phyloP scores from a whole-genome alignment of 2,329 filamentous ascomycete species.

The Pseudocercospora fijiensis region DNA sequence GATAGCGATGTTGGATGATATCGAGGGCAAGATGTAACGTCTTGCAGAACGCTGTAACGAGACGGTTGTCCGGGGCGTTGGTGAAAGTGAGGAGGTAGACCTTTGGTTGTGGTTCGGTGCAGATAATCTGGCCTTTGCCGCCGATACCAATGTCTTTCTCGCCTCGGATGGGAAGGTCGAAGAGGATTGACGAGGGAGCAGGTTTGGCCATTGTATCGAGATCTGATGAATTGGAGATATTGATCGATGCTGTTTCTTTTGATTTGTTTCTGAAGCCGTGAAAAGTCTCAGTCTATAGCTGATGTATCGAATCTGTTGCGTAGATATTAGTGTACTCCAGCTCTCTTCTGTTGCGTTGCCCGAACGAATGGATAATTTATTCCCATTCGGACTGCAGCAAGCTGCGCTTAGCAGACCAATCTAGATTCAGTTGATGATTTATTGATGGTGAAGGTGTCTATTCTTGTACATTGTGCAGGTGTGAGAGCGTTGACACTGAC shows the following conservation, averaged over 20 bases:
- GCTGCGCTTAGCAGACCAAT: not conserved
- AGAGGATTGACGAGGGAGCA: constrained; percentile 21
- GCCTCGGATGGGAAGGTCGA: constrained; percentile 34
- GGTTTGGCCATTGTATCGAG: not conserved
- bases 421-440: not conserved
- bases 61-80: constrained; percentile 72
- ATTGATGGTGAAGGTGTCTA: not conserved
- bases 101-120: constrained; percentile 58
- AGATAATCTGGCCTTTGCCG: constrained; percentile 53
- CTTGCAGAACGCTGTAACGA: constrained; percentile 66
- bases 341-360: no score
- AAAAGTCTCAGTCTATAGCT: no score
- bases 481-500: not conserved
- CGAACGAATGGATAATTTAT: not conserved
- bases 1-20: constrained; percentile 66
- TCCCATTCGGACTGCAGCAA: not conserved
- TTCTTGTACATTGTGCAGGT: not conserved
- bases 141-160: constrained; percentile 39
- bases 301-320: no score
- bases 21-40: constrained; percentile 70
- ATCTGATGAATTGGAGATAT: no score
- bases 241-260: no score
- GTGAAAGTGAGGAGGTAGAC: constrained; percentile 73
- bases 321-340: no score
- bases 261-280: not conserved